A percentile compares a stretch with the other conserved stretches of the same genome.
phyloP scores from a whole-genome alignment of 2,329 filamentous ascomycete species.

The Neonectria ditissima region DNA sequence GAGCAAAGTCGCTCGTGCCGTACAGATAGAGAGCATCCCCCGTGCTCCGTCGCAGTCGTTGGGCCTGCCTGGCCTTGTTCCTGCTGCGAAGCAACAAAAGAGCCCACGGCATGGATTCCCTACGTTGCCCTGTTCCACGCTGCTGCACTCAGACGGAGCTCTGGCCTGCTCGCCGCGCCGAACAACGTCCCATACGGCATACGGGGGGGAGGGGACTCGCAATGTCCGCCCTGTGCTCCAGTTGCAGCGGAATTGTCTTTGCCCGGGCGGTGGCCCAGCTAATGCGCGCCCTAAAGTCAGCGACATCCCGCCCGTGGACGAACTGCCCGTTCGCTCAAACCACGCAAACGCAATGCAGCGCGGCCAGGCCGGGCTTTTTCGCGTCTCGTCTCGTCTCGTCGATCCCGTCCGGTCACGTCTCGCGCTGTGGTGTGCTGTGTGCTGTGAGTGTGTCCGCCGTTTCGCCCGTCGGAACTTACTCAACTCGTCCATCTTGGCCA shows the following conservation, averaged over 20 bases:
- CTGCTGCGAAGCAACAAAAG: conserved; percentile 7
- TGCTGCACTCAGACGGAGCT: conserved; percentile 41
- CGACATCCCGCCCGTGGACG: conserved; percentile 22
- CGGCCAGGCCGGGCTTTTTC: conserved; percentile 38
- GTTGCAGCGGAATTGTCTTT: conserved; percentile 24
- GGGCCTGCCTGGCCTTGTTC: conserved; percentile 7
- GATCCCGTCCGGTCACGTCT: conserved; percentile 25
- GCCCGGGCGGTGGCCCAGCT: conserved; percentile 26
- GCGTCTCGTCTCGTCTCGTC: conserved; percentile 36
- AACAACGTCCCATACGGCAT: conserved; percentile 37
- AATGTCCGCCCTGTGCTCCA: conserved; percentile 26
- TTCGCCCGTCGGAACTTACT: conserved; percentile 29
- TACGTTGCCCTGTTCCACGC: conserved; percentile 31
- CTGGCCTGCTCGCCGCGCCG: conserved; percentile 35
- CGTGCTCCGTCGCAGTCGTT: conserved; percentile 30
- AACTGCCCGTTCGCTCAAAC: conserved; percentile 32
- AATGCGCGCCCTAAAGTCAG: conserved; percentile 35
- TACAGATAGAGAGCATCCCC: not conserved
- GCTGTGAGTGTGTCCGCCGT: conserved; percentile 31
- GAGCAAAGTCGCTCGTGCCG: conserved; percentile 15
- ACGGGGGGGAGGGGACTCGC: conserved; percentile 26
- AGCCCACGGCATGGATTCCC: conserved; percentile 39
- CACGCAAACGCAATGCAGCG: conserved; percentile 14
- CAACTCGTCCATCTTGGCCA: conserved; percentile 29
- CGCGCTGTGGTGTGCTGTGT: conserved; percentile 22